Evolutionary conservation across 2,329 filamentous ascomycete genomes (phyloP).

Genomic region (Trichoderma harzianum): DNA sequence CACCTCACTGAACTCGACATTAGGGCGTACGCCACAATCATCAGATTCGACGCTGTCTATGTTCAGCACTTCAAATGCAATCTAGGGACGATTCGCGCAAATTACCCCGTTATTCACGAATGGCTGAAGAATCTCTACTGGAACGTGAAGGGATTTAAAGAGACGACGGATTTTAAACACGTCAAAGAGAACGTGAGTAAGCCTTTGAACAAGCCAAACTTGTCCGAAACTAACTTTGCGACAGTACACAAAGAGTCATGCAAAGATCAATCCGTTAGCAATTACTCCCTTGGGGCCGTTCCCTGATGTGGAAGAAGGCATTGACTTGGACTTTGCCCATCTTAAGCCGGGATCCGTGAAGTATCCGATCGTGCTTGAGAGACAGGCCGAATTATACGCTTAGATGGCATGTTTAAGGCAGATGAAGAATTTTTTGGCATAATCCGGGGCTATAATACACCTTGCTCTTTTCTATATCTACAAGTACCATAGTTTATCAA

Average conservation of each 20-base stretch:
- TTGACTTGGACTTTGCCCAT: constrained; percentile 23
- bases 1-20: constrained; percentile 67
- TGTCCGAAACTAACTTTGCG: neutral
- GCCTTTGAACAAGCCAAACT: no score
- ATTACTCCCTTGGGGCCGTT: constrained; percentile 29
- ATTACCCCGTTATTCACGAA: constrained; percentile 63
- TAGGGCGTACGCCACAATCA: constrained; percentile 61
- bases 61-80: constrained; percentile 65
- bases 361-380: constrained; percentile 26
- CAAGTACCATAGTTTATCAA: neutral
- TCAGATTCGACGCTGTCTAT: constrained; percentile 67
- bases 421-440: neutral
- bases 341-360: constrained; percentile 23
- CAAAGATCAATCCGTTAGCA: constrained; percentile 27
- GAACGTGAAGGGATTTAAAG: constrained; percentile 50
- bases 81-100: constrained; percentile 58
- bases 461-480: neutral
- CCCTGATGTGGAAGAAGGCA: constrained; percentile 25
- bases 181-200: constrained; percentile 57
- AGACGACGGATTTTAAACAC: constrained; percentile 62
- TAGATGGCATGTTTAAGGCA: neutral
- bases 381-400: constrained; percentile 25
- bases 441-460: neutral
- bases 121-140: constrained; percentile 71
- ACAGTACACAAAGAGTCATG: constrained; percentile 29